Evolutionary conservation across 306 rosid genomes (phyloP).

Genomic region (Malus orientalis): DNA sequence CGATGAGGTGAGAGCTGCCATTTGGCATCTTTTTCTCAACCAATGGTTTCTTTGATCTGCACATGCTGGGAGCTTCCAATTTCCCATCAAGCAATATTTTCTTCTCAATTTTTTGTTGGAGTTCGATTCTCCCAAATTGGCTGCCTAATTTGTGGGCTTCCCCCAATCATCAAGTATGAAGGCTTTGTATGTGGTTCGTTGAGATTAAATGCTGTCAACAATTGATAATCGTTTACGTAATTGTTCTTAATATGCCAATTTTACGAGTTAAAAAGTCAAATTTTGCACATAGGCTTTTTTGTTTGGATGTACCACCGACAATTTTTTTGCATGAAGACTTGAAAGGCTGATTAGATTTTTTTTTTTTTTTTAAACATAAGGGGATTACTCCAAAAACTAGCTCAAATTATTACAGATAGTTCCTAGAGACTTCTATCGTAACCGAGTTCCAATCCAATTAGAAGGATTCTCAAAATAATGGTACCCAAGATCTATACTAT

Average conservation of each 20-base stretch:
- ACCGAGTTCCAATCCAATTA: no score
- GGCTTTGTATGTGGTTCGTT: neutral
- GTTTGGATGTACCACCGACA: conserved; percentile 18
- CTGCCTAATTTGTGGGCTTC: conserved; percentile 23
- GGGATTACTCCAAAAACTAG: no score
- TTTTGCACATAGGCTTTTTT: neutral
- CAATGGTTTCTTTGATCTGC: conserved; percentile 25
- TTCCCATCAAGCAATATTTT: conserved; percentile 27
- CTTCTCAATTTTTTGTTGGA: neutral
- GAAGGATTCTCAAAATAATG: no score
- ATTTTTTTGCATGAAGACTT: conserved; percentile 2
- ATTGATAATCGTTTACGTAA: neutral
- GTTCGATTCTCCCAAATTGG: conserved; percentile 1
- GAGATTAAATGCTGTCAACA: neutral
- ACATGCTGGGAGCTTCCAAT: conserved; percentile 28
- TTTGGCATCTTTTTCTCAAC: conserved; percentile 28
- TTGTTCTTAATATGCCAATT: neutral
- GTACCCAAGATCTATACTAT: no score
- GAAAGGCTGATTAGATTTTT: neutral
- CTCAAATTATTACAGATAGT: no score
- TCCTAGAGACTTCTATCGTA: no score
- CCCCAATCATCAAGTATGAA: neutral
- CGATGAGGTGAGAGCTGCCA: conserved; percentile 7
- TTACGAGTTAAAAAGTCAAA: neutral
- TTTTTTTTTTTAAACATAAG: neutral